phyloP scores from a whole-genome alignment of 352 stramenopile species.

The Phytophthora litchii region DNA sequence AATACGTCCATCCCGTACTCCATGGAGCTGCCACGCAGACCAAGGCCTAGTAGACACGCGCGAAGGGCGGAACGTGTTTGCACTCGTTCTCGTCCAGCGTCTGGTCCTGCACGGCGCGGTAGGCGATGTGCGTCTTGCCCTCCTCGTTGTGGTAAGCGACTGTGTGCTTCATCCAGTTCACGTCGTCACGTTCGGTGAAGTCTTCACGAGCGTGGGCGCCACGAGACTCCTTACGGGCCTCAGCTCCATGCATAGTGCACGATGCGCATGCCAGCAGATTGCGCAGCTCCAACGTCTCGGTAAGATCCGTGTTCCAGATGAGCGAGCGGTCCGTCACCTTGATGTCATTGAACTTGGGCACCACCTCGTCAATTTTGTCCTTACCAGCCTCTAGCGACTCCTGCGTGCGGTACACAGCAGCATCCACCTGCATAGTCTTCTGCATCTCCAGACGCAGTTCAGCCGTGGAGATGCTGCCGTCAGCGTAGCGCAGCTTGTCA shows the following conservation, averaged over 20 bases:
- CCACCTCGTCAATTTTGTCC: constrained; percentile 88
- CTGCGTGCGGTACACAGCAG: constrained; percentile 63
- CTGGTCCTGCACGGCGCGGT: constrained; percentile 93
- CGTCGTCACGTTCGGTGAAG: constrained; percentile 93
- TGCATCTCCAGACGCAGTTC: constrained; percentile 84
- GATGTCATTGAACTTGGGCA: constrained; percentile 93
- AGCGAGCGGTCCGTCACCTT: constrained; percentile 94
- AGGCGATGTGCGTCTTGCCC: constrained; percentile 89
- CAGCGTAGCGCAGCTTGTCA: constrained; percentile 90
- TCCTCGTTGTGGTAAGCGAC: constrained; percentile 94
- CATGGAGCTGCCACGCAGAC: constrained; percentile 26
- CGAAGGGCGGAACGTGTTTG: constrained; percentile 93
- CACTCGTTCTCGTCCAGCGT: constrained; percentile 97
- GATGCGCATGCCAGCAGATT: constrained; percentile 94
- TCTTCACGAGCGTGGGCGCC: constrained; percentile 97
- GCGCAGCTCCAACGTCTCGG: constrained; percentile 96
- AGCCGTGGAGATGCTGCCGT: constrained; percentile 78
- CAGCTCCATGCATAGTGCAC: constrained; percentile 95
- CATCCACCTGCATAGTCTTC: constrained; percentile 62
- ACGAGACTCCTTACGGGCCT: constrained; percentile 94
- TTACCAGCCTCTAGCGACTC: constrained; percentile 83
- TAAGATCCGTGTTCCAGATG: constrained; percentile 98
- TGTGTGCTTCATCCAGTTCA: constrained; percentile 98
- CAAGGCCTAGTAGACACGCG: constrained; percentile 94
- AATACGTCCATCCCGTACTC: constrained; percentile 38